A percentile compares a stretch with the other conserved stretches of the same genome.
Evolutionary conservation across 2,329 filamentous ascomycete species (phyloP).

Genomic region (Ceratocystis diversiconidia): DNA sequence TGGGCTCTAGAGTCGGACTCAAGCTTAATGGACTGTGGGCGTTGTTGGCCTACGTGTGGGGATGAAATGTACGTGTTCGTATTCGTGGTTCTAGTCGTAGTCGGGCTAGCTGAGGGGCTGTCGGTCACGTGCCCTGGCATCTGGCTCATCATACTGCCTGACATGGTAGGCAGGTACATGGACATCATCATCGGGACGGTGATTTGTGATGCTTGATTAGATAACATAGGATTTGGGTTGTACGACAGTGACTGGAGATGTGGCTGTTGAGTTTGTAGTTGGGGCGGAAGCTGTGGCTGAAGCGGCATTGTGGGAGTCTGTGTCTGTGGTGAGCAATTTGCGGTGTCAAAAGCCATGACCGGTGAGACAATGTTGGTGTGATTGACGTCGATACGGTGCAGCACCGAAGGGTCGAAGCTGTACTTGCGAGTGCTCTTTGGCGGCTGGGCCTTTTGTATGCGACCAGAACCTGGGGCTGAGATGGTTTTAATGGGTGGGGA

Average conservation of each 20-base stretch:
- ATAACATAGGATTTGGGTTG: neutral
- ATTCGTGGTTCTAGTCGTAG: neutral
- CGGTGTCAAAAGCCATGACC: conserved; percentile 17
- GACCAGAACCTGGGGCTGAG: conserved; percentile 26
- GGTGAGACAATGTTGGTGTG: conserved; percentile 35
- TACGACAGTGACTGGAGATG: conserved; percentile 10
- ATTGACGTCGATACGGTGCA: conserved; percentile 40
- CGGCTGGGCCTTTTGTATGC: conserved; percentile 34
- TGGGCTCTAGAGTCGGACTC: conserved; percentile 5
- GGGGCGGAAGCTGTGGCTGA: conserved; percentile 20
- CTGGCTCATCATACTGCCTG: conserved; percentile 16
- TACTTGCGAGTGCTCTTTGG: conserved; percentile 29
- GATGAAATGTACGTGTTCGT: conserved; percentile 19
- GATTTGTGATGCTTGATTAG: conserved; percentile 16
- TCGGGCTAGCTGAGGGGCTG: conserved; percentile 7
- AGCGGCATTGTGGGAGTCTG: conserved; percentile 19
- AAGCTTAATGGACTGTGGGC: conserved; percentile 11
- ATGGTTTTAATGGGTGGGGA: conserved; percentile 15
- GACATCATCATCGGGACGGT: conserved; percentile 14
- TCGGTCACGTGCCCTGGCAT: neutral
- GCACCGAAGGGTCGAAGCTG: conserved; percentile 34
- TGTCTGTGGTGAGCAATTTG: conserved; percentile 20
- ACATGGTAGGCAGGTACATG: conserved; percentile 8
- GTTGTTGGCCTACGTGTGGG: conserved; percentile 19
- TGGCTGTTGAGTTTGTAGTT: conserved; percentile 19